phyloP scores from a whole-genome alignment of 2,329 filamentous ascomycete genomes.

The Stachybotrys echinatus region DNA sequence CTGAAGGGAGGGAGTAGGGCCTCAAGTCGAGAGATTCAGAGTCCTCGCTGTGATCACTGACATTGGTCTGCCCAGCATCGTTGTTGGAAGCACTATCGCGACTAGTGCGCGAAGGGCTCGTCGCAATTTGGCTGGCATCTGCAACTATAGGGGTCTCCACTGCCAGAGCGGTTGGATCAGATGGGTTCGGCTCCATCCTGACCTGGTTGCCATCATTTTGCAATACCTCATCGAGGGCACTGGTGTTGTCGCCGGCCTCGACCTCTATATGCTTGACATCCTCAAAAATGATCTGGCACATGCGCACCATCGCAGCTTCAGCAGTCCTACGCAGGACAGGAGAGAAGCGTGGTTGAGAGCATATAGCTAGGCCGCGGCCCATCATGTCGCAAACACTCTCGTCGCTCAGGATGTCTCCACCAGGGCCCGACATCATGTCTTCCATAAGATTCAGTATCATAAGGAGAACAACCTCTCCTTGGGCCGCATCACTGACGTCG shows the following conservation, averaged over 20 bases:
- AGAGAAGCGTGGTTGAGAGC: constrained; percentile 86
- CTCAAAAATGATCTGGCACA: constrained; percentile 98
- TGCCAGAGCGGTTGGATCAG: not conserved
- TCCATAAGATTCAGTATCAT: constrained; percentile 98
- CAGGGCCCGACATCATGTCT: constrained; percentile 90
- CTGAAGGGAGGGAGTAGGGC: constrained; percentile 90
- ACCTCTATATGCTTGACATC: constrained; percentile 78
- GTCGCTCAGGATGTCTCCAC: constrained; percentile 89
- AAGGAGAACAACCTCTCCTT: constrained; percentile 90
- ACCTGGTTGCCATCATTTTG: constrained; percentile 68
- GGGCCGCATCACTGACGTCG: constrained; percentile 89
- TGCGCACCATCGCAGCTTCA: constrained; percentile 95
- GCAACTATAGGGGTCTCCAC: constrained; percentile 2
- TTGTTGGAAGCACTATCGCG: constrained; percentile 50
- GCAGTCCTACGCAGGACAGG: constrained; percentile 86
- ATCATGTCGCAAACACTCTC: constrained; percentile 99
- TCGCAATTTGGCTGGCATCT: constrained; percentile 2
- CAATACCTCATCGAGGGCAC: constrained; percentile 60
- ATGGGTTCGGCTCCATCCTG: constrained; percentile 60
- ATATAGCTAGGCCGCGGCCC: constrained; percentile 95
- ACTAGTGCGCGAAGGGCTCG: constrained; percentile 24
- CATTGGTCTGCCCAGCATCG: constrained; percentile 13
- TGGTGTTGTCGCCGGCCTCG: constrained; percentile 62
- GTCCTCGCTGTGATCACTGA: constrained; percentile 30
- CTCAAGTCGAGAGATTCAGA: constrained; percentile 57